Evolutionary conservation across 1,284 basidiomycete species (phyloP).

Genomic region (Tilletia setariae): DNA sequence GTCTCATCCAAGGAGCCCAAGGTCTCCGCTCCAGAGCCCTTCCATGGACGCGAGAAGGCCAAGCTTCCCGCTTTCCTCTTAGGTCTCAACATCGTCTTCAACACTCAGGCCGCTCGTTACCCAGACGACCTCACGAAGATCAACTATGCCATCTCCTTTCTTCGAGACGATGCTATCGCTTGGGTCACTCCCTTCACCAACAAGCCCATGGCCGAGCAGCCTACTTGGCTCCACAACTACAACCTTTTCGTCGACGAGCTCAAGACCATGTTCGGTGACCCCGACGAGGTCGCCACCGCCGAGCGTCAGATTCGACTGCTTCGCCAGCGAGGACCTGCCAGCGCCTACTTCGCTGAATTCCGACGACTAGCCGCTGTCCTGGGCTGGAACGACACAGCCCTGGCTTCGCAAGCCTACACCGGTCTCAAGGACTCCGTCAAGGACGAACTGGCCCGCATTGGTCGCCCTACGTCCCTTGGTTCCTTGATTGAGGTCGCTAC

Average conservation of each 20-base stretch:
- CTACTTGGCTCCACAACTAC: not conserved
- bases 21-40: not conserved
- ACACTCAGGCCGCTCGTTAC: no score
- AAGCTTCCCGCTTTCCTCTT: not conserved
- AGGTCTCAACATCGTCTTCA: no score
- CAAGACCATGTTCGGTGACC: no score
- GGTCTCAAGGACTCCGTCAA: conserved; percentile 10
- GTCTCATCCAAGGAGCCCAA: no score
- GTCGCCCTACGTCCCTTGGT: not conserved
- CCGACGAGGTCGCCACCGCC: no score
- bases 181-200: no score
- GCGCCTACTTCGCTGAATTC: conserved; percentile 12
- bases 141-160: no score
- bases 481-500: not conserved
- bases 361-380: not conserved
- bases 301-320: not conserved
- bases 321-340: not conserved
- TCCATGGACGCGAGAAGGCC: conserved; percentile 4
- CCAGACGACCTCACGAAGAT: not conserved
- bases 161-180: no score
- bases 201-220: not conserved
- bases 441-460: conserved; percentile 8
- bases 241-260: conserved; percentile 1
- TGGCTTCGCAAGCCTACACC: not conserved
- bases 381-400: conserved; percentile 3